Conservation (phyloP, 225 moss, liverwort and hornwort genomes). For the Asterella californica region DNA sequence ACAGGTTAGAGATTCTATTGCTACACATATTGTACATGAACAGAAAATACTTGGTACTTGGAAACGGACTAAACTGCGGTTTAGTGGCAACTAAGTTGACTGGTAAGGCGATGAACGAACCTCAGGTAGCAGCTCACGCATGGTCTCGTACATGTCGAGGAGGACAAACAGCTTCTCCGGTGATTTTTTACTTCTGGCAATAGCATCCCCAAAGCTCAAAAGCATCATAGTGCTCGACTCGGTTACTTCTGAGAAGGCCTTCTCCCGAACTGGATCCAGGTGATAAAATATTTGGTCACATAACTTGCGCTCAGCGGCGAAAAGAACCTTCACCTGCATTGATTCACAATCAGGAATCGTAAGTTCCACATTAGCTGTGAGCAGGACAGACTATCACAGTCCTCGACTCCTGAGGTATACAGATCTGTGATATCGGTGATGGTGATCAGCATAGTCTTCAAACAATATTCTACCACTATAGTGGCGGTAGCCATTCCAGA, state of each 20-base stretch:
- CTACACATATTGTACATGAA: not conserved
- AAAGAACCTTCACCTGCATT: slow-evolving; percentile 71
- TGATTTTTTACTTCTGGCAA: slow-evolving; percentile 69
- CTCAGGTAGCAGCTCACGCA: slow-evolving; percentile 75
- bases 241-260: slow-evolving; percentile 75
- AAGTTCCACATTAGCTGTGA: not conserved
- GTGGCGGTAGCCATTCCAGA: too few species aligned
- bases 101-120: slow-evolving; percentile 29
- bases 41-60: not conserved
- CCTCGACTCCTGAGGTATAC: not conserved
- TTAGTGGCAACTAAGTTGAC: not conserved
- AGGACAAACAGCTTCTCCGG: slow-evolving; percentile 76
- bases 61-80: not conserved
- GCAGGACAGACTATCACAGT: not conserved
- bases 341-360: not conserved
- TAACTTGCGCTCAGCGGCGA: slow-evolving; percentile 68
- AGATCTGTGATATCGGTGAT: not conserved
- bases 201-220: slow-evolving; percentile 74
- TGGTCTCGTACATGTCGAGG: slow-evolving; percentile 83
- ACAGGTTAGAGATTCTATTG: not conserved
- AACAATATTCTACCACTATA: too few species aligned
- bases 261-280: slow-evolving; percentile 65
- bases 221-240: slow-evolving; percentile 72
- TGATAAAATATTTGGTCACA: slow-evolving; percentile 84
- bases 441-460: not conserved